Evolutionary conservation across 306 rosid species (phyloP).

Genomic region (Gleditsia sinensis): DNA sequence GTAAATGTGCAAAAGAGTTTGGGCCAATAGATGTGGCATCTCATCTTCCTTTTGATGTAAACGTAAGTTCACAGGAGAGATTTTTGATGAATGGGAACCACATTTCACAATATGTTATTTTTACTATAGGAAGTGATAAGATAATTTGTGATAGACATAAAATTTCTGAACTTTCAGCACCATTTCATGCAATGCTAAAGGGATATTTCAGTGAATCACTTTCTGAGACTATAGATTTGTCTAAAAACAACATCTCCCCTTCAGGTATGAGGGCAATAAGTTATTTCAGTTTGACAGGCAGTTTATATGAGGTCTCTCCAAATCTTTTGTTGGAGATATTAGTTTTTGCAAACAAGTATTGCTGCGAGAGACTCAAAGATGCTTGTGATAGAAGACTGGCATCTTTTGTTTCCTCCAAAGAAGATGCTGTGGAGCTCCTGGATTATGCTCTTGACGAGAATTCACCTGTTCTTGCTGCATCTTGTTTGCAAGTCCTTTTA

Average conservation of each 20-base stretch:
- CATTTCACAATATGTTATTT: conserved; percentile 49
- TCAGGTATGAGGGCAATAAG: conserved; percentile 73
- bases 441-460: conserved; percentile 76
- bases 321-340: conserved; percentile 79
- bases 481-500: conserved; percentile 81
- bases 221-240: conserved; percentile 72
- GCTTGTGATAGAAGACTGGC: conserved; percentile 85
- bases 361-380: conserved; percentile 78
- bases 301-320: conserved; percentile 59
- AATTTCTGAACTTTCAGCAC: conserved; percentile 79
- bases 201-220: conserved; percentile 85
- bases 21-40: conserved; percentile 64
- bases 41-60: conserved; percentile 50
- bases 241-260: conserved; percentile 74
- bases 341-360: conserved; percentile 76
- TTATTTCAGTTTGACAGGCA: conserved; percentile 64
- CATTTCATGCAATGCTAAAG: conserved; percentile 87
- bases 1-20: conserved; percentile 73
- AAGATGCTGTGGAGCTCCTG: conserved; percentile 86
- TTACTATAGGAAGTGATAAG: conserved; percentile 69
- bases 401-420: conserved; percentile 61
- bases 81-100: conserved; percentile 52
- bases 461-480: conserved; percentile 68
- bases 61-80: conserved; percentile 46
- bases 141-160: conserved; percentile 80